Percentiles rank a stretch among this genome's conserved stretches.
These are phyloP conservation scores for Vitellaria paradoxa DNA, from an alignment of 179 eudicot species.

Conservation along the genomic window DNA sequence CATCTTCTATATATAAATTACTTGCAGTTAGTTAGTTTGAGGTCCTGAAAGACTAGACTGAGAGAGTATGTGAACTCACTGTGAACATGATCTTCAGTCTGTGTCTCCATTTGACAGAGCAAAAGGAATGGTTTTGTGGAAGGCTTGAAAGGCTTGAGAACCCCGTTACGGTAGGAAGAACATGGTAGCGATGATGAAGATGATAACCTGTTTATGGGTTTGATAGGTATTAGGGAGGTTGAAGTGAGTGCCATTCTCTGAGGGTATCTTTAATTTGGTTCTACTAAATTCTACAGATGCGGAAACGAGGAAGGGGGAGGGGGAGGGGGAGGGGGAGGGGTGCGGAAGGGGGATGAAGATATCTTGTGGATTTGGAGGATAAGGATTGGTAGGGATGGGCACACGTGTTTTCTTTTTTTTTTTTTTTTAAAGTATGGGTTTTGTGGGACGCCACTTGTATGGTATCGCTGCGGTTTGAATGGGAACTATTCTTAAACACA, in stretches of 20 bases:
- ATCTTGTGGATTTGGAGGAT: background rate
- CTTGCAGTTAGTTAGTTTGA: too few relatives aligned
- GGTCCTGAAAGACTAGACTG: background rate
- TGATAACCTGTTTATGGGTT: conserved; percentile 27
- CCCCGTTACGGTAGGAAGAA: conserved; percentile 15
- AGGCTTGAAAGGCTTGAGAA: conserved; percentile 16
- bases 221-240: conserved; percentile 41
- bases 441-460: background rate
- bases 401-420: background rate
- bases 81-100: conserved; percentile 8
- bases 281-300: background rate
- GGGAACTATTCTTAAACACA: too few relatives aligned
- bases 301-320: background rate
- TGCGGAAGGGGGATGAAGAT: too few relatives aligned
- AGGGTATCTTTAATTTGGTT: background rate
- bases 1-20: background rate
- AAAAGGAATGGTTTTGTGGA: conserved; percentile 24
- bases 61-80: conserved; percentile 15
- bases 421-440: background rate
- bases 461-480: background rate
- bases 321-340: too few relatives aligned
- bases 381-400: background rate
- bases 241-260: conserved; percentile 53
- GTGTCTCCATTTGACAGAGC: conserved; percentile 20
- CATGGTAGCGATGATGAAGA: conserved; percentile 9